phyloP scores from a whole-genome alignment of 768 basidiomycete species.

The Suillus decipiens region DNA sequence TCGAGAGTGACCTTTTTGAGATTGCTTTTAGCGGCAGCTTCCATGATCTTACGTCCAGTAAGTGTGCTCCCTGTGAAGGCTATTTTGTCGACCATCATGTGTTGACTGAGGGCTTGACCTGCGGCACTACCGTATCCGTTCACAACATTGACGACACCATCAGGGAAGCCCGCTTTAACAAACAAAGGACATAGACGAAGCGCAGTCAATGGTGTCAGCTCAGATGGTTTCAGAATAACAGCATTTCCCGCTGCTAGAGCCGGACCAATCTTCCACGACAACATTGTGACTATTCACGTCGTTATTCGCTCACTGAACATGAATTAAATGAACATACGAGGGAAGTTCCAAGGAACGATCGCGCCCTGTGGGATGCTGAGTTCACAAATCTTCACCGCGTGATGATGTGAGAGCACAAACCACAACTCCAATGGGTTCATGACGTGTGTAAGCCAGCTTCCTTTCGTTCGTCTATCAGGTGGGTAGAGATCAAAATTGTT shows the following conservation, averaged over 20 bases:
- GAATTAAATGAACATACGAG: constrained; percentile 20
- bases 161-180: constrained; percentile 60
- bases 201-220: constrained; percentile 61
- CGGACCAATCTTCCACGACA: constrained; percentile 50
- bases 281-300: background rate
- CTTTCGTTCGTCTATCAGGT: constrained; percentile 44
- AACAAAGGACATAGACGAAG: constrained; percentile 46
- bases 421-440: constrained; percentile 63
- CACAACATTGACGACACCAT: constrained; percentile 63
- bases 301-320: background rate
- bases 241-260: constrained; percentile 65
- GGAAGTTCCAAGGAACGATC: constrained; percentile 75
- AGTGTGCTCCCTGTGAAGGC: constrained; percentile 74
- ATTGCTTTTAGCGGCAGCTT: constrained; percentile 63
- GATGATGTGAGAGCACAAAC: constrained; percentile 20
- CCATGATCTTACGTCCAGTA: constrained; percentile 64
- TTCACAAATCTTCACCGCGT: constrained; percentile 16
- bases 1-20: constrained; percentile 72
- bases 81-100: constrained; percentile 64
- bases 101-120: constrained; percentile 57
- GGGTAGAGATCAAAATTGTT: background rate
- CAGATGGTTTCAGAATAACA: constrained; percentile 68
- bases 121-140: constrained; percentile 55
- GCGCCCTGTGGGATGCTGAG: constrained; percentile 31
- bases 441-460: constrained; percentile 69